These are phyloP conservation scores for Microthlaspi erraticum DNA, from an alignment of 345 rosid genomes.

Conservation along the genomic window DNA sequence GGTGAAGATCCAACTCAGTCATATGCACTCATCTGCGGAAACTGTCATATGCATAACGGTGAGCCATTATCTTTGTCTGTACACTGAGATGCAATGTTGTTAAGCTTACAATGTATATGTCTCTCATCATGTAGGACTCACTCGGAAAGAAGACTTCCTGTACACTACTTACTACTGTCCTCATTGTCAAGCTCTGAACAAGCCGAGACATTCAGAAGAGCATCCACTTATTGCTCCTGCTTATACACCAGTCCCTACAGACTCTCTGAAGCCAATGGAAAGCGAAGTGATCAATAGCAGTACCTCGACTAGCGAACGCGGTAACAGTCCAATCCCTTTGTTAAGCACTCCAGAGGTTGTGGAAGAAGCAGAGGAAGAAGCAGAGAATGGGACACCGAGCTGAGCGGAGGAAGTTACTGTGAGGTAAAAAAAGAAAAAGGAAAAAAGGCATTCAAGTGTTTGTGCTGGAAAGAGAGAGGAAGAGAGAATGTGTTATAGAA, in stretches of 20 bases:
- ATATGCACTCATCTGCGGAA: slow-evolving; percentile 93
- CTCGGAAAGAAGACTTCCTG: slow-evolving; percentile 76
- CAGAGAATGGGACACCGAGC: slow-evolving; percentile 19
- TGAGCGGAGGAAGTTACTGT: neutral
- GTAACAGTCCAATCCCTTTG: slow-evolving; percentile 32
- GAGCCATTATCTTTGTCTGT: slow-evolving; percentile 20
- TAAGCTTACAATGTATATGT: neutral
- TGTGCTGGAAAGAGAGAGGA: neutral
- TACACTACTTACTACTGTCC: slow-evolving; percentile 86
- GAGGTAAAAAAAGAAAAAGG: slow-evolving; percentile 9
- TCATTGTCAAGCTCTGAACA: slow-evolving; percentile 78
- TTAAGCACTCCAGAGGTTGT: slow-evolving; percentile 12
- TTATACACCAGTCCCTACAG: neutral
- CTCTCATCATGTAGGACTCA: slow-evolving; percentile 62
- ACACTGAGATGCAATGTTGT: no score
- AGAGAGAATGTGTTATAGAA: neutral
- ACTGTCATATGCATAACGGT: slow-evolving; percentile 96
- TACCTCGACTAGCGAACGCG: slow-evolving; percentile 34
- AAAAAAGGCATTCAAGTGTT: neutral
- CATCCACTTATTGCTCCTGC: slow-evolving; percentile 32
- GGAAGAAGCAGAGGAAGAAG: slow-evolving; percentile 16
- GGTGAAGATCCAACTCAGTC: slow-evolving; percentile 97
- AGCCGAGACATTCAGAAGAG: slow-evolving; percentile 58
- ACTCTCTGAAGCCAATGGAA: slow-evolving; percentile 27
- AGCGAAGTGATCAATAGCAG: slow-evolving; percentile 26